Percentiles rank a stretch among this genome's conserved stretches.
Conservation (phyloP, 306 rosid genomes). For the Ormosia emarginata region DNA sequence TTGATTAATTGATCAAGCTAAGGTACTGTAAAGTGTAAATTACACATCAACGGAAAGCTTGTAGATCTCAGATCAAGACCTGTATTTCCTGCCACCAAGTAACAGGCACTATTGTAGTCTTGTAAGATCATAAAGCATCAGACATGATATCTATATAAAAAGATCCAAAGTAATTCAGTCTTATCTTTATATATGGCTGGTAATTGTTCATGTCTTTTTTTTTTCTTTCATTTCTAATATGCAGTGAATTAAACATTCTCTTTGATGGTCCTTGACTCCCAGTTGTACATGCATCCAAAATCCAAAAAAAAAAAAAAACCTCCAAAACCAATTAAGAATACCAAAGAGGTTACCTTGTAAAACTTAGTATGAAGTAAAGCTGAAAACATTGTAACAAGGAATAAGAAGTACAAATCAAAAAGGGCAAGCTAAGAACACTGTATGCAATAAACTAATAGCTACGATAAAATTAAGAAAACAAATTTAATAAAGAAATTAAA, state of each 20-base stretch:
- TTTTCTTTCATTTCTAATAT: neutral
- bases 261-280: neutral
- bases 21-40: neutral
- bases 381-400: neutral
- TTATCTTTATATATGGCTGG: neutral
- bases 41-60: neutral
- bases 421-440: neutral
- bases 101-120: neutral
- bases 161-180: neutral
- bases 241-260: neutral
- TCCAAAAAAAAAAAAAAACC: neutral
- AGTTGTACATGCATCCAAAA: neutral
- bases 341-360: neutral
- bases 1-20: constrained; percentile 1
- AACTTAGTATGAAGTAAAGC: neutral
- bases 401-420: constrained; percentile 10
- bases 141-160: neutral
- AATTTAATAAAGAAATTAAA: neutral
- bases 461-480: neutral
- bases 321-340: neutral
- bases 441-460: neutral
- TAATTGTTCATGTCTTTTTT: neutral
- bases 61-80: neutral
- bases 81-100: neutral
- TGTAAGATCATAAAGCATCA: neutral